Evolutionary conservation across 1,284 basidiomycete genomes (phyloP).

Genomic region (Microbotryum silenes-acaulis): DNA sequence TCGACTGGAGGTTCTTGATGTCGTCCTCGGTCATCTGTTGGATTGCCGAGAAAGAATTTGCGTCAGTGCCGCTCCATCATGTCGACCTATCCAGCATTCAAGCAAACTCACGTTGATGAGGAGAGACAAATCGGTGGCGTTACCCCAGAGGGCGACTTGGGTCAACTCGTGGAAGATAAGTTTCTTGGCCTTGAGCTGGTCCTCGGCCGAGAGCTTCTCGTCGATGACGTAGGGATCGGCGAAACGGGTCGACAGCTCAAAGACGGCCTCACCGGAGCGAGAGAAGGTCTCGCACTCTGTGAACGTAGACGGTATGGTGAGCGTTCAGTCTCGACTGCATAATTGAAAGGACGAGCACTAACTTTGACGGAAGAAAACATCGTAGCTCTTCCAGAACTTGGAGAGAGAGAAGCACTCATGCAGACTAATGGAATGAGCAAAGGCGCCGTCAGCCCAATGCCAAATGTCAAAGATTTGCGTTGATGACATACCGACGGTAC

Average conservation of each 20-base stretch:
- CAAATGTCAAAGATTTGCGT: too few species aligned
- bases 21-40: slow-evolving; percentile 86
- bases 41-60: too few species aligned
- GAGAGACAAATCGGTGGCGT: slow-evolving; percentile 91
- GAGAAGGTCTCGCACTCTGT: slow-evolving; percentile 84
- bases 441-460: neutral
- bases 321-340: slow-evolving; percentile 2
- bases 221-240: slow-evolving; percentile 67
- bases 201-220: slow-evolving; percentile 50
- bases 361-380: slow-evolving; percentile 80
- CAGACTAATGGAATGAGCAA: slow-evolving; percentile 42
- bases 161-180: slow-evolving; percentile 90
- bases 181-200: slow-evolving; percentile 65
- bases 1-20: slow-evolving; percentile 94
- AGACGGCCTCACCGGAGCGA: slow-evolving; percentile 83
- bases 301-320: slow-evolving; percentile 30
- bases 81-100: neutral
- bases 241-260: slow-evolving; percentile 89
- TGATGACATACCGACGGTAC: slow-evolving; percentile 58
- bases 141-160: slow-evolving; percentile 82
- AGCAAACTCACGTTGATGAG: slow-evolving; percentile 61
- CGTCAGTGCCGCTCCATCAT: too few species aligned
- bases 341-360: slow-evolving; percentile 4
- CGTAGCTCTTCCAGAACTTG: slow-evolving; percentile 84
- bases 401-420: slow-evolving; percentile 92